Evolutionary conservation across 352 stramenopile genomes (phyloP).

Genomic region (Pythium sp.): DNA sequence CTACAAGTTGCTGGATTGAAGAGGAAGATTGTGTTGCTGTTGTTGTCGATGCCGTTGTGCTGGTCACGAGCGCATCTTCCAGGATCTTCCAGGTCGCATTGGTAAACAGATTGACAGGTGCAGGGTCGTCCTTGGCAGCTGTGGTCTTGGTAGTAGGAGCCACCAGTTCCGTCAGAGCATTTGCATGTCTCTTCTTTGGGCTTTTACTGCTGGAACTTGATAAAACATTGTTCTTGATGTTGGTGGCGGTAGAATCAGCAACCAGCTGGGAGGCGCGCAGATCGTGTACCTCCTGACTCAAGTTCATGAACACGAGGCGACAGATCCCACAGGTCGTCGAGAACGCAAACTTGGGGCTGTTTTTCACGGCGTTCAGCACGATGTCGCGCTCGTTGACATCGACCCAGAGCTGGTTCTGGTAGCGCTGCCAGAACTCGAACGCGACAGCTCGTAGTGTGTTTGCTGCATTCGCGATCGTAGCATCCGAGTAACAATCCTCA

Average conservation of each 20-base stretch:
- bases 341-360: slow-evolving; percentile 50
- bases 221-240: not conserved
- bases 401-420: slow-evolving; percentile 74
- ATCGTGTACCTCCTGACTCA: slow-evolving; percentile 45
- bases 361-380: slow-evolving; percentile 41
- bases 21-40: slow-evolving; percentile 1
- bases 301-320: slow-evolving; percentile 51
- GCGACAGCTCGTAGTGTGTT: slow-evolving; percentile 31
- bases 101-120: slow-evolving; percentile 40
- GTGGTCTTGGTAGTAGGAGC: not conserved
- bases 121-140: not conserved
- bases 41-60: not conserved
- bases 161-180: not conserved
- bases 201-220: slow-evolving; percentile 2
- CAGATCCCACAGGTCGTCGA: slow-evolving; percentile 46
- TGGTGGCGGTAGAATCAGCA: not conserved
- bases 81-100: slow-evolving; percentile 58
- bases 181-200: slow-evolving; percentile 7
- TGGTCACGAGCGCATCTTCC: slow-evolving; percentile 41
- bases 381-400: slow-evolving; percentile 67
- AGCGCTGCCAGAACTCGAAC: slow-evolving; percentile 73
- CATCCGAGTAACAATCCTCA: slow-evolving; percentile 16
- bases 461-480: slow-evolving; percentile 25
- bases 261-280: slow-evolving; percentile 19
- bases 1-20: slow-evolving; percentile 48